Conservation (phyloP, 2,329 filamentous ascomycete species). For the Grosmannia clavigera region DNA sequence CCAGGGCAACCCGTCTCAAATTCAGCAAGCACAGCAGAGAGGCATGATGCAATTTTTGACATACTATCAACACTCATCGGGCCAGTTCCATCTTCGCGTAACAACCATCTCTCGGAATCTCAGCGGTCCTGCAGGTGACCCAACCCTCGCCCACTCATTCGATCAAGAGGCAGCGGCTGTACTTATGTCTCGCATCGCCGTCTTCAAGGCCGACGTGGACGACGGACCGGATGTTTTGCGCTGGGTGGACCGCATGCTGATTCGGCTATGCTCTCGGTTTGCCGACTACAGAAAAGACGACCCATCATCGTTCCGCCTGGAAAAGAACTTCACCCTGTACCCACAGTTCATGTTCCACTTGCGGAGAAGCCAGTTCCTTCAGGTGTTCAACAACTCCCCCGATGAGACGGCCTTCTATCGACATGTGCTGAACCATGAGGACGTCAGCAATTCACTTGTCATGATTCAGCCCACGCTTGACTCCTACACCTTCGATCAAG, state of each 20-base stretch:
- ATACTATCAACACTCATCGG: slow-evolving; percentile 95
- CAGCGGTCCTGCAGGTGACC: slow-evolving; percentile 87
- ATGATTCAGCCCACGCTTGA: slow-evolving; percentile 99
- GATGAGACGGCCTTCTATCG: slow-evolving; percentile 99
- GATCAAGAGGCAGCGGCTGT: slow-evolving; percentile 97
- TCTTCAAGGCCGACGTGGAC: slow-evolving; percentile 97
- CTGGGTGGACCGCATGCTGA: slow-evolving; percentile 98
- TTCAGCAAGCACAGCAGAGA: slow-evolving; percentile 68
- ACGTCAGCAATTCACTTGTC: slow-evolving; percentile 89
- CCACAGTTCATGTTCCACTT: slow-evolving; percentile 99
- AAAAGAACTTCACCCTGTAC: slow-evolving; percentile 98
- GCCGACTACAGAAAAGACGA: slow-evolving; percentile 98
- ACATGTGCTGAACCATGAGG: slow-evolving; percentile 93
- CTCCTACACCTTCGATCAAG: slow-evolving; percentile 93
- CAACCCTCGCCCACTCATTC: slow-evolving; percentile 90
- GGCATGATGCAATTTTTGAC: slow-evolving; percentile 97
- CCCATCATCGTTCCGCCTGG: slow-evolving; percentile 86
- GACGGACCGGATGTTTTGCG: slow-evolving; percentile 95
- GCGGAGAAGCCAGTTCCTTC: slow-evolving; percentile 89
- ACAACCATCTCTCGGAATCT: slow-evolving; percentile 87
- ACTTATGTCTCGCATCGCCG: slow-evolving; percentile 96
- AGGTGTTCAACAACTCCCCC: slow-evolving; percentile 98
- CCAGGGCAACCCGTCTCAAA: slow-evolving; percentile 77
- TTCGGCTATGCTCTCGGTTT: slow-evolving; percentile 88
- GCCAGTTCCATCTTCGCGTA: slow-evolving; percentile 89